phyloP scores from a whole-genome alignment of 352 stramenopile species.

The Saprolegnia parasitica region DNA sequence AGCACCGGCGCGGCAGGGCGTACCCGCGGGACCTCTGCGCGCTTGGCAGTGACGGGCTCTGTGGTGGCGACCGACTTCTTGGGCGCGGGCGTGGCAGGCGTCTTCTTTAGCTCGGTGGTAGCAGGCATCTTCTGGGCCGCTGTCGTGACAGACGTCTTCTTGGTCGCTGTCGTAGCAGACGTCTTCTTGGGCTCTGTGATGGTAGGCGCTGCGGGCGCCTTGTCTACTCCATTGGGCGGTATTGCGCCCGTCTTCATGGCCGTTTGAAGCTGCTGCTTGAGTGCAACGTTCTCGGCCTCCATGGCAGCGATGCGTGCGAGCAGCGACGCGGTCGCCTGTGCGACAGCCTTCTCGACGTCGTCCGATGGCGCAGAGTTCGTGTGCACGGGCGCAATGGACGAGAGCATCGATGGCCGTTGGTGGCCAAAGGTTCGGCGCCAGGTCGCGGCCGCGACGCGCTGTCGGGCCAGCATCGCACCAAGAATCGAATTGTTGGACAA shows the following conservation, averaged over 20 bases:
- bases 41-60: background rate
- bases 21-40: background rate
- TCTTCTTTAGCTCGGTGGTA: too few relatives aligned
- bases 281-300: constrained; percentile 14
- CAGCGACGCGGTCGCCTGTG: constrained; percentile 15
- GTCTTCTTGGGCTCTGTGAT: background rate
- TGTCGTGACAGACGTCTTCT: too few relatives aligned
- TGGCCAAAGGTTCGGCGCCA: background rate
- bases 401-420: background rate
- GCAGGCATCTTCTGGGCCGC: too few relatives aligned
- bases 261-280: constrained; percentile 3
- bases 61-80: background rate
- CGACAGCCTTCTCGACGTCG: constrained; percentile 19
- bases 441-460: background rate
- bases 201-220: background rate
- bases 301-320: background rate
- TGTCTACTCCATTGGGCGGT: background rate
- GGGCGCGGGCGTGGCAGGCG: too few relatives aligned
- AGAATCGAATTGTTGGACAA: constrained; percentile 18
- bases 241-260: background rate
- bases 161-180: background rate
- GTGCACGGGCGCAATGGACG: constrained; percentile 7
- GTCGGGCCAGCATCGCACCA: background rate
- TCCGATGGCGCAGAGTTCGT: background rate
- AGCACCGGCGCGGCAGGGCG: too few relatives aligned